These are phyloP conservation scores for Microdochium trichocladiopsis DNA, from an alignment of 2,329 filamentous ascomycete species.

Conservation along the genomic window DNA sequence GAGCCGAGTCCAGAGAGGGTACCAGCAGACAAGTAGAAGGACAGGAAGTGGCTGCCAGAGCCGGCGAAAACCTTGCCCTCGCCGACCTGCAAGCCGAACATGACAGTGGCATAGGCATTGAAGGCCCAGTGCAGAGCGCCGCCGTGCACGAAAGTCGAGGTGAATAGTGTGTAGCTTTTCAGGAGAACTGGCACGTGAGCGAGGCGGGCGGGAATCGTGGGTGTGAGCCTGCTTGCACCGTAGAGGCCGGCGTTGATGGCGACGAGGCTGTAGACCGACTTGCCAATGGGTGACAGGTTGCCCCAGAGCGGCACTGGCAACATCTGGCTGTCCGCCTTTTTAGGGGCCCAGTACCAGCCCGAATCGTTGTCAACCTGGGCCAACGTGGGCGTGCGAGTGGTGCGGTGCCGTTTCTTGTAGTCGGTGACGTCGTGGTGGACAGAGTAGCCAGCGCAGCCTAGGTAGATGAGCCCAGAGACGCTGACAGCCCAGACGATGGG, in stretches of 20 bases:
- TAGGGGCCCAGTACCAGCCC: not conserved
- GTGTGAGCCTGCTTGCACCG: slow-evolving; percentile 4
- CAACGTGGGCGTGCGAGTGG: not conserved
- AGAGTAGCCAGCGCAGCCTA: not conserved
- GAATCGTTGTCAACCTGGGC: not conserved
- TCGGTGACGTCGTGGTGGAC: not conserved
- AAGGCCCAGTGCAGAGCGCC: slow-evolving; percentile 15
- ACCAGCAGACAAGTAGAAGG: slow-evolving; percentile 16
- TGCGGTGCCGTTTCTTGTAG: not conserved
- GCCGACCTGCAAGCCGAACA: slow-evolving; percentile 14
- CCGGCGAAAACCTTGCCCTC: slow-evolving; percentile 8
- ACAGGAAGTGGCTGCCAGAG: slow-evolving; percentile 14
- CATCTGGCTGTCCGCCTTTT: not conserved
- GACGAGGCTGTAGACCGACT: slow-evolving; percentile 7
- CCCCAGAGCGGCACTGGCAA: slow-evolving; percentile 7
- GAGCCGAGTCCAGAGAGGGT: slow-evolving; percentile 10
- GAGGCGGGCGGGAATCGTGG: slow-evolving; percentile 6
- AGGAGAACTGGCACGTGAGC: slow-evolving; percentile 7
- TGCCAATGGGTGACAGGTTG: slow-evolving; percentile 5
- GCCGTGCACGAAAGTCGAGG: slow-evolving; percentile 19
- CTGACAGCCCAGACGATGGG: not conserved
- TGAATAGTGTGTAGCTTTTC: slow-evolving; percentile 16
- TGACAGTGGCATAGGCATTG: slow-evolving; percentile 19
- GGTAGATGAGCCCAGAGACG: not conserved
- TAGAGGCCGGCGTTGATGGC: slow-evolving; percentile 9